Evolutionary conservation across 1,284 basidiomycete species (phyloP), one percentile per base, ranked within the genome.

Genomic region (Athelia psychrophila): DNA sequence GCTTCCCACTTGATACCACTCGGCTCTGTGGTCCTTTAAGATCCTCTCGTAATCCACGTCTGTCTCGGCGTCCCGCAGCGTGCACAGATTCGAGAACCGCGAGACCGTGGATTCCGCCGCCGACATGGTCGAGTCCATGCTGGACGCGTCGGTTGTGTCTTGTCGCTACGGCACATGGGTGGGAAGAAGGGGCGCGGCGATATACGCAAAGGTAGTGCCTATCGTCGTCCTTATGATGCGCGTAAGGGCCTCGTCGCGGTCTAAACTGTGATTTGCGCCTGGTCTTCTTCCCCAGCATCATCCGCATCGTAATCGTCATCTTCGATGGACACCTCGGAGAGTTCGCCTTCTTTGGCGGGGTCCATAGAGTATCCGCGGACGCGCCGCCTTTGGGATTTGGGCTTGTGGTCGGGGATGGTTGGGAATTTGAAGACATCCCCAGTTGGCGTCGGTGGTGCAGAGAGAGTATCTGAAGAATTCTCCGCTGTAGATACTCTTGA

Each of bases 1-100:
- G 45, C 71, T 77, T 22, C 77, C 79, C 8, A 77, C 65, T 51
- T 74, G 79, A 3, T 69, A 70, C 82, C 82, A 83, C 51, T 84
- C 81, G 22, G 62, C 61, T 52, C 75, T 72, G 23, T 83, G 51
- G 30, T 70, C 56, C n/a, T 53, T 42, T 49, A 73, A 72, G 3
- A 83, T 63, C 18, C 61, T 62, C 49, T 83, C 79, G 50, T 73
- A 83, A 3, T 84, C 73, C 0, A 73, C 74, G 49, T 80, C 79
- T 1, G 64, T 55, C 2, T 53, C 55, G 0, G 83, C 83, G 32
- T 73, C 67, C 40, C 72, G 69, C 48, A 88, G 64, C 49, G 82
- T 80, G 2, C 68, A 65, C 52, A 85, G 86, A 45, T 78, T 70
- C 0, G 83, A 79, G 54, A 86, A 78, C 1, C 69, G 63, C 18